A percentile compares a stretch with the other conserved stretches of the same genome.
These are phyloP conservation scores for Penicillium parvum DNA, from an alignment of 495 filamentous ascomycete species.

Conservation along the genomic window DNA sequence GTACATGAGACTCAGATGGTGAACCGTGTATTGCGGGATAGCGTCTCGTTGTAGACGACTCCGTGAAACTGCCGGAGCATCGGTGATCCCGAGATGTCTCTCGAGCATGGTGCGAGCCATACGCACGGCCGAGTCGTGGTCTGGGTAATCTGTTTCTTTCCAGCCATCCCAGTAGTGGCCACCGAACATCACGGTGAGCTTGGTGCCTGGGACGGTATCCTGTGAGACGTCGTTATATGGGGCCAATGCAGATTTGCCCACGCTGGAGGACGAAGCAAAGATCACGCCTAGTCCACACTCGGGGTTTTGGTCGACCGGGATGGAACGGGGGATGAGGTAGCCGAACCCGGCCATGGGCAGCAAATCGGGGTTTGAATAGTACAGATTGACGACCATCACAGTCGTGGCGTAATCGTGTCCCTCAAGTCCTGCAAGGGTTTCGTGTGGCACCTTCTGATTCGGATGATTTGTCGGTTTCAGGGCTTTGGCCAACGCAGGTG, in stretches of 20 bases:
- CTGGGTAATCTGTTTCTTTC: conserved; percentile 48
- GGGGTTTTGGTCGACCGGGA: conserved; percentile 69
- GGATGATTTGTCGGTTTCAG: conserved; percentile 13
- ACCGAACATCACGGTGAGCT: conserved; percentile 91
- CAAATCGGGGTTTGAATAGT: conserved; percentile 61
- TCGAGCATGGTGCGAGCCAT: conserved; percentile 66
- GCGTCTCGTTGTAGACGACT: conserved; percentile 67
- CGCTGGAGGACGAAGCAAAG: conserved; percentile 71
- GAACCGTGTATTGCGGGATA: conserved; percentile 84
- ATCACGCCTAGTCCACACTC: conserved; percentile 85
- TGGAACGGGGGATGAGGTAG: conserved; percentile 75
- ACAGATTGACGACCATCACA: conserved; percentile 90
- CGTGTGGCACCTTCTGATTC: conserved; percentile 3
- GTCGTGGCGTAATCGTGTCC: conserved; percentile 61
- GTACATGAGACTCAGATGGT: conserved; percentile 63
- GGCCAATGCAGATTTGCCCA: background rate
- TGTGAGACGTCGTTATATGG: conserved; percentile 30
- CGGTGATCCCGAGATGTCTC: conserved; percentile 68
- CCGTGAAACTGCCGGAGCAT: conserved; percentile 50
- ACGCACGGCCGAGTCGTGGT: conserved; percentile 54
- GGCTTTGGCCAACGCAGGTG: conserved; percentile 28
- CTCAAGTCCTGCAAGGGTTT: conserved; percentile 36
- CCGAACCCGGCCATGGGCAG: conserved; percentile 73
- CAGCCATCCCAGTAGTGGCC: conserved; percentile 85
- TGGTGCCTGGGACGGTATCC: conserved; percentile 62